Base-by-base conservation (phyloP, 495 filamentous ascomycete genomes). In the Delitschia confertaspora region DNA sequence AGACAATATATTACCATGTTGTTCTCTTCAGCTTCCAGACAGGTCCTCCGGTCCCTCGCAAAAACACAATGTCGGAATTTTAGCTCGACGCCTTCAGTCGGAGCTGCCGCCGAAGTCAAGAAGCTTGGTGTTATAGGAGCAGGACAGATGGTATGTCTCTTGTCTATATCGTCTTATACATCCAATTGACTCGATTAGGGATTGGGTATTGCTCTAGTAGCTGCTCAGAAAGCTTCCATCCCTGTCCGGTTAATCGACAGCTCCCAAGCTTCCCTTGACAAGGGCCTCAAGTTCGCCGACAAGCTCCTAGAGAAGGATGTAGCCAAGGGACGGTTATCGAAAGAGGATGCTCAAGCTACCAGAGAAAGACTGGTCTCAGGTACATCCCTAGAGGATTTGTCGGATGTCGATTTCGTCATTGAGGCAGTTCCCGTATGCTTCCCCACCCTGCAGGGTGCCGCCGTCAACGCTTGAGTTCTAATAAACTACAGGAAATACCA, bases 221-320 rank as follows among this genome's bases (percentile, higher is more conserved):
- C 93, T 35, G 86, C 91, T 32, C 79, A 82, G 46, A 88, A 74
- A 66, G 89, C 87, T 20, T 63, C 76, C 49, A 75, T 96, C 5
- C 83, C 88, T 3, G 89, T 99, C 2, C 86, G 79, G 19, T 62
- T 99, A 19, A 73, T 99, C 20, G 91, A 99, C 62, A 83, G 60
- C 54, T 88, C 80, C 1, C 79, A 93, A 63, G 75, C 78, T 20
- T 83, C 88, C n/a, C 69, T 99, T 40, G 80, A 95, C 59, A 95
- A 93, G 64, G 86, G 88, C 21, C 61, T 95, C 25, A 81, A 77
- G 47, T 96, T 99, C 67, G 87, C 88, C 55, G 91, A 95, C 53
- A 88, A 88, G 59, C 76, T 99, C 7, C 75, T 99, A 4, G 82
- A 82, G 27, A 96, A 94, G 65, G 88, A 95, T 65, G 79, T 99